Evolutionary conservation across 1,139 yeast species (phyloP).

Genomic region (Sugiyamaella neomexicana): DNA sequence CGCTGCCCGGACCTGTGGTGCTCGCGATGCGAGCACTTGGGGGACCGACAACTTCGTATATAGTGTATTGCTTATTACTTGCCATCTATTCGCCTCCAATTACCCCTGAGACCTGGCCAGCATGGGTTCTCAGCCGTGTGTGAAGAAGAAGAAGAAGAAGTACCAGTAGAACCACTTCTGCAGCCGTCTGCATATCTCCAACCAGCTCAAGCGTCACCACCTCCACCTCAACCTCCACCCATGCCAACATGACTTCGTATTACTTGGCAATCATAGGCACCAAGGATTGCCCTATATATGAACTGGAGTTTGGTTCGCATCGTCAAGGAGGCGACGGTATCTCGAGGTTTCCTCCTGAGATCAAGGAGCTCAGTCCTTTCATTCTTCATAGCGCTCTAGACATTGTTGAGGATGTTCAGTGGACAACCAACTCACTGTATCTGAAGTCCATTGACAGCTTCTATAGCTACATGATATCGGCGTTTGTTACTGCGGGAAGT

Average conservation of each 20-base stretch:
- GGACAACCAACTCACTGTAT: slow-evolving; percentile 66
- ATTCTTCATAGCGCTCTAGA: slow-evolving; percentile 87
- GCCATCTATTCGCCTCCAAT: too few relatives aligned
- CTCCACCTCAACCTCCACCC: background rate
- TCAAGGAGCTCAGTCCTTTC: slow-evolving; percentile 82
- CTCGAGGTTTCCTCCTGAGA: slow-evolving; percentile 65
- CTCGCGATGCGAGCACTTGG: too few relatives aligned
- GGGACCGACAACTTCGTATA: too few relatives aligned
- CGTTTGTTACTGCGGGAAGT: slow-evolving; percentile 83
- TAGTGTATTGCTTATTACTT: too few relatives aligned
- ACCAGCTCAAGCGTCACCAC: too few relatives aligned
- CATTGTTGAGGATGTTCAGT: slow-evolving; percentile 83
- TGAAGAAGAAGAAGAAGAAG: too few relatives aligned
- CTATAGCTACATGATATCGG: slow-evolving; percentile 76
- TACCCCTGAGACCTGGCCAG: too few relatives aligned
- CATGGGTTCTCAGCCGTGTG: too few relatives aligned
- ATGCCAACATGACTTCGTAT: slow-evolving; percentile 54
- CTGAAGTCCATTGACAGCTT: slow-evolving; percentile 82
- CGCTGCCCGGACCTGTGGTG: too few relatives aligned
- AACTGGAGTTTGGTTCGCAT: slow-evolving; percentile 79
- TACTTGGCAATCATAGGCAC: slow-evolving; percentile 89
- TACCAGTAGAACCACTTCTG: too few relatives aligned
- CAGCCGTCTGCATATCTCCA: too few relatives aligned
- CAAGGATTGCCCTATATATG: slow-evolving; percentile 81
- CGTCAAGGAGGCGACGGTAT: slow-evolving; percentile 63